Base-by-base conservation (phyloP, 2,329 filamentous ascomycete species). In the Stagonosporopsis chrysanthemi region DNA sequence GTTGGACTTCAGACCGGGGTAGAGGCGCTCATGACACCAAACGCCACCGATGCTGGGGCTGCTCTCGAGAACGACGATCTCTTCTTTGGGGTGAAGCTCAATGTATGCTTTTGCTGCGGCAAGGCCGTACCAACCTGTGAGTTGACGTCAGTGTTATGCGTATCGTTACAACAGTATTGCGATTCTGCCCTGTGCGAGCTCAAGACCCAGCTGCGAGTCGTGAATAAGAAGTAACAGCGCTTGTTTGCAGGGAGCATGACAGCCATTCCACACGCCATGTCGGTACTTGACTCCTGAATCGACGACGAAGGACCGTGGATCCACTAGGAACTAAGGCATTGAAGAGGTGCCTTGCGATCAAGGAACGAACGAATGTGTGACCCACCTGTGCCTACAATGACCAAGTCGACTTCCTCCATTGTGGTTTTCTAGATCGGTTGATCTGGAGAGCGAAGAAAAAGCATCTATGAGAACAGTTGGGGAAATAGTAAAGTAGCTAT, bases 1-100 rank as follows among this genome's bases (percentile, higher is more conserved):
- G 62, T 81, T 80, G 4, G 78, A 78, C 56, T 75, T 77, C 4
- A 81, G 68, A 7, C 77, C 77, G 4, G 78, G 78, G 52, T 78
- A 80, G n/a, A 78, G 66, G 12, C 75, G 68, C 39, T 79, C 69
- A 24, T 65, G 53, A n/a, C 73, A 69, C 78, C 78, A 81, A 31
- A 75, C 74, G 8, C 79, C 78, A 39, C 79, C 79, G 22, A 78
- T 68, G 2, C 75, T 74, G 2, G 69, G 56, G 35, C 73, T 64
- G 8, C 72, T 65, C 55, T 83, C 81, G 15, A 83, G 57, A 8
- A 83, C 60, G 8, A 79, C 62, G 3, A 82, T 58, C 7, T 74
- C 67, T 28, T 76, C 68, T 22, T 65, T 58, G 0, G 77, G 77
- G 48, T 81, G 74, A n/a, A 80, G 61, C 38, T 79, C 73, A 2